Conservation (phyloP, 2,329 filamentous ascomycete species). For the Chaetomium sp. region DNA sequence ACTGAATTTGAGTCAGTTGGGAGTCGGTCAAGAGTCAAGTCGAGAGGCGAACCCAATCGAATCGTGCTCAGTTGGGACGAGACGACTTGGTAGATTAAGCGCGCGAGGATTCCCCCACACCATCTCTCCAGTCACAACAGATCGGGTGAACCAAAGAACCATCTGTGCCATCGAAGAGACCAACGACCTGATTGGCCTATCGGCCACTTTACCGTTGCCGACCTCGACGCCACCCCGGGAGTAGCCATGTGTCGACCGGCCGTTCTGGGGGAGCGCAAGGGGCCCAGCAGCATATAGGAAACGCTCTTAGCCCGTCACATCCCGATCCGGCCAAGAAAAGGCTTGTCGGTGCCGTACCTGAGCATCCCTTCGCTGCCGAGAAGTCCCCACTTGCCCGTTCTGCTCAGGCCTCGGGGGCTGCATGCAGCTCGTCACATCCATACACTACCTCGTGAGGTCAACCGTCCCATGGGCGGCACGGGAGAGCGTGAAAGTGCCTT, state of each 20-base stretch:
- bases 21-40: background rate
- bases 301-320: constrained; percentile 27
- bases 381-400: constrained; percentile 23
- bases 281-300: constrained; percentile 24
- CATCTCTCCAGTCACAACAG: background rate
- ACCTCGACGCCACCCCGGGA: constrained; percentile 2
- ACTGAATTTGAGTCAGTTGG: background rate
- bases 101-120: background rate
- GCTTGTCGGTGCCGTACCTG: constrained; percentile 21
- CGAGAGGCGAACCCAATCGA: background rate
- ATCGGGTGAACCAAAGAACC: background rate
- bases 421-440: constrained; percentile 29
- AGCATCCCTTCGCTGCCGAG: constrained; percentile 12
- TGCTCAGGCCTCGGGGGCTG: constrained; percentile 7
- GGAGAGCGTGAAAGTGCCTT: background rate
- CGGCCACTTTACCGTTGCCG: background rate
- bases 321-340: constrained; percentile 24
- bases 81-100: background rate
- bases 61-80: too few relatives aligned
- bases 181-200: background rate
- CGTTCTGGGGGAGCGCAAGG: constrained; percentile 1
- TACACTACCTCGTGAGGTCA: background rate
- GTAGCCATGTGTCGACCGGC: constrained; percentile 18
- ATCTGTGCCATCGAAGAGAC: background rate
- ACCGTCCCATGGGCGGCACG: constrained; percentile 17